Base-by-base conservation (phyloP, 2,329 filamentous ascomycete species). In the Colletotrichum musae region DNA sequence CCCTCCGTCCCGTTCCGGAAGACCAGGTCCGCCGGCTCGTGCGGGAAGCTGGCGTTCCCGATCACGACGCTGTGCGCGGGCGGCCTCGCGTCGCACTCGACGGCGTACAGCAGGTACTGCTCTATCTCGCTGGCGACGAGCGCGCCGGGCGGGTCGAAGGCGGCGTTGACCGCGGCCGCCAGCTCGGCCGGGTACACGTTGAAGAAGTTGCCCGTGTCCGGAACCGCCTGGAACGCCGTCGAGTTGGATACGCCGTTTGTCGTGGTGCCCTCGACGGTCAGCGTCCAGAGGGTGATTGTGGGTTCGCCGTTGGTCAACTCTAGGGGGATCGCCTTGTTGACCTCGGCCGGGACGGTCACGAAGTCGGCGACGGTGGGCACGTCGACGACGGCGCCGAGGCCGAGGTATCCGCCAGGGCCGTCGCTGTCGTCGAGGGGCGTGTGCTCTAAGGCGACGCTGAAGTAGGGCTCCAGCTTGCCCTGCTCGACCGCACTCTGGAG, bases 171-270 rank as follows among this genome's bases (percentile, higher is more conserved):
- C 4, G 72, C 72, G 9, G 74, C 66, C 3, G 80, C 80, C 12
- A 85, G 73, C 9, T 71, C 68, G 10, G 77, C 70, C 0, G 83
- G 82, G 7, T 83, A 72, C 71, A 83, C 82, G 68, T 80, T 81
- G 16, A 82, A 73, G 1, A 75, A 76, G 4, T 82, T 84, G 5
- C 83, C 83, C 2, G 78, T 82, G 73, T 87, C 85, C 26, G 86
- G 74, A 51, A 86, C 81, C 7, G 76, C 78, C 54, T 81, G 78
- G 51, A 81, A 80, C 15, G 73, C 70, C 7, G 77, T 80, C 6
- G 71, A 56, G 62, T 78, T 77, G 7, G 71, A 75, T 18, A 70
- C 74, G 13, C 21, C 56, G 32, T 58, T 54, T 3, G 56, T 47
- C 0, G 48, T 43, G n/a, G 54, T 61, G 28, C 69, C 68, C 28